These are phyloP conservation scores for Dalbergia cultrata DNA, from an alignment of 306 rosid genomes.

Conservation along the genomic window DNA sequence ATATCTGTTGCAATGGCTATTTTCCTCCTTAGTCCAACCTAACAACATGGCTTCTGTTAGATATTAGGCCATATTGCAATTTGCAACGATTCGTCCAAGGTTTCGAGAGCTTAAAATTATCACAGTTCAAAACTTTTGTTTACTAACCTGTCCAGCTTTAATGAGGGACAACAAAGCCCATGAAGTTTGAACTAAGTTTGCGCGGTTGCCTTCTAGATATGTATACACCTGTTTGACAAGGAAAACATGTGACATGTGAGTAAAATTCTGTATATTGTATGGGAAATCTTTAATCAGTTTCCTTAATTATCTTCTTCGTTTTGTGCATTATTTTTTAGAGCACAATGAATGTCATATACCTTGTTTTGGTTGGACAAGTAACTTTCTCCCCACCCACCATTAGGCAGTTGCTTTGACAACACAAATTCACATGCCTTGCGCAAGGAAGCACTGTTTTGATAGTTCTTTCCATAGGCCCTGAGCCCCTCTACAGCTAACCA, in stretches of 20 bases:
- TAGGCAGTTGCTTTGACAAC: conserved; percentile 55
- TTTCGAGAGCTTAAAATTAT: not conserved
- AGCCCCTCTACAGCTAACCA: conserved; percentile 65
- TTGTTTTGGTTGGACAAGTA: conserved; percentile 57
- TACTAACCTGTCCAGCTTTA: conserved; percentile 64
- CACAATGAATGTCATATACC: conserved; percentile 24
- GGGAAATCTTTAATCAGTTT: not conserved
- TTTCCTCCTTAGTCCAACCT: no score
- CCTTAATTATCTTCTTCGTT: not conserved
- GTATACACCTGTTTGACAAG: conserved; percentile 44
- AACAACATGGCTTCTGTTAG: no score
- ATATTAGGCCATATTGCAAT: no score
- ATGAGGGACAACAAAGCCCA: not conserved
- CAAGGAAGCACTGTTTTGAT: conserved; percentile 42
- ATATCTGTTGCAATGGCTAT: no score
- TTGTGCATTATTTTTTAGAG: not conserved
- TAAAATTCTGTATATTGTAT: no score
- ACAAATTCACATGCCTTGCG: conserved; percentile 59
- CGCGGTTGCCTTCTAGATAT: not conserved
- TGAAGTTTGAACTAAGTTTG: not conserved
- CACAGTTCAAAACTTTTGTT: not conserved
- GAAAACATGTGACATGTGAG: not conserved
- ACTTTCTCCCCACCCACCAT: conserved; percentile 73
- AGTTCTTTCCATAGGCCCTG: conserved; percentile 47
- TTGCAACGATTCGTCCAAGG: not conserved